Percentiles rank a stretch among this genome's conserved stretches.
phyloP scores from a whole-genome alignment of 345 rosid species.

The Rhodomyrtus tomentosa region DNA sequence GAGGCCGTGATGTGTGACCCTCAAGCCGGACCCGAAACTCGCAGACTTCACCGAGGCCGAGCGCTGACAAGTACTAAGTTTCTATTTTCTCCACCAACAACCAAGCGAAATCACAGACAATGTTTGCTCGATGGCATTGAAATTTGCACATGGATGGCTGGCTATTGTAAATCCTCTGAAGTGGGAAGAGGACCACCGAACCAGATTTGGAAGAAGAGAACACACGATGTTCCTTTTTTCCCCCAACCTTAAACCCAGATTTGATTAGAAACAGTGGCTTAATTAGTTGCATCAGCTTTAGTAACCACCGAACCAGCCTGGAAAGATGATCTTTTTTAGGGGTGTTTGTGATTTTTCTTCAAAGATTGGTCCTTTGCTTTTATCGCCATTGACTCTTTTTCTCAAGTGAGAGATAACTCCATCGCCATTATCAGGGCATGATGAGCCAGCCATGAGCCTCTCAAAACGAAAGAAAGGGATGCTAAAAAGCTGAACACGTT shows the following conservation, averaged over 20 bases:
- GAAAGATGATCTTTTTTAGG: not conserved
- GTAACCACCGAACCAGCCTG: not conserved
- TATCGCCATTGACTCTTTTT: too few relatives aligned
- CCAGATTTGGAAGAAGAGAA: not conserved
- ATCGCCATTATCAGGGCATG: not conserved
- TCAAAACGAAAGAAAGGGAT: not conserved
- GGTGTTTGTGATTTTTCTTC: not conserved
- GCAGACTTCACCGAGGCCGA: conserved; percentile 41
- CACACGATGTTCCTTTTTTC: too few relatives aligned
- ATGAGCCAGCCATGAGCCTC: not conserved
- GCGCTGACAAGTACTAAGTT: conserved; percentile 1
- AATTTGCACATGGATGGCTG: not conserved
- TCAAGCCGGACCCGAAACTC: conserved; percentile 47
- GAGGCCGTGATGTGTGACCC: conserved; percentile 46
- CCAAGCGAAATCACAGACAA: not conserved
- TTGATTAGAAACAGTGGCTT: not conserved
- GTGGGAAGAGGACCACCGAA: not conserved
- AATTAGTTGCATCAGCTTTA: not conserved
- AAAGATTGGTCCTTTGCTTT: not conserved
- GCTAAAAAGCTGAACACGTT: not conserved
- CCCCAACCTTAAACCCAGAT: not conserved
- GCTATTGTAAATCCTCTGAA: not conserved
- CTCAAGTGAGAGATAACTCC: not conserved
- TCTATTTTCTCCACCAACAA: not conserved
- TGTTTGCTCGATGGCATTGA: not conserved